Base-by-base conservation (phyloP, 257 asterid genomes). In the Craterostigma plantagineum region DNA sequence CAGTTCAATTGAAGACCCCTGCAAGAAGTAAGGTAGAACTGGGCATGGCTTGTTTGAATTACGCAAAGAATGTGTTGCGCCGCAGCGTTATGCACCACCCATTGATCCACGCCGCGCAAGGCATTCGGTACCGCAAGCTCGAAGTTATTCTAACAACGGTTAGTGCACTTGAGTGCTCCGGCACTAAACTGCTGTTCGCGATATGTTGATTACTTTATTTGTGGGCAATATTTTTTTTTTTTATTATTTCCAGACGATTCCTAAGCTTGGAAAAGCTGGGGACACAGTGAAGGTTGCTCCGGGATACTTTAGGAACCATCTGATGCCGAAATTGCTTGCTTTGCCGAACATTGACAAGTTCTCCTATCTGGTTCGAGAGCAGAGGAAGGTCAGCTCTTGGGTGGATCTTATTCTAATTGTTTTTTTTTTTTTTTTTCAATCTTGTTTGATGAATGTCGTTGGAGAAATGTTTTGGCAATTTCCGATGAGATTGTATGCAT, bases 311-410 rank as follows among this genome's bases (percentile, higher is more conserved):
- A 86, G 98, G 48, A 87, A 87, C 65, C 81, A 87, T 70, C 59
- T 87, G 73, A 87, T 87, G 98, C 98, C 95, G 1, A 87, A 83
- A 52, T 48, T 87, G 67, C 77, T 79, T 12, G 95, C 92, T 16
- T 84, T 82, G 7, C 98, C 98, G 0, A 78, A 72, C 58, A 87
- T 82, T n/a, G 93, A 79, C 46, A 87, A 87, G 63, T 87, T 76
- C 48, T 67, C 75, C 4, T 60, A 76, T 60, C 85, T 87, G 42
- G 57, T 82, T 38, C 67, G 61, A 8, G 95, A 87, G 56, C 98
- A 87, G 76, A 79, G 86, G 33, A 72, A 82, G 95, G 98, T 79
- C n/a, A n/a, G n/a, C n/a, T n/a, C n/a, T n/a, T n/a, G n/a, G n/a
- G n/a, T n/a, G n/a, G n/a, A n/a, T n/a, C n/a, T n/a, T n/a, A n/a